These are phyloP conservation scores for Epichloe festucae DNA, from an alignment of 2,329 filamentous ascomycete species.

Conservation along the genomic window DNA sequence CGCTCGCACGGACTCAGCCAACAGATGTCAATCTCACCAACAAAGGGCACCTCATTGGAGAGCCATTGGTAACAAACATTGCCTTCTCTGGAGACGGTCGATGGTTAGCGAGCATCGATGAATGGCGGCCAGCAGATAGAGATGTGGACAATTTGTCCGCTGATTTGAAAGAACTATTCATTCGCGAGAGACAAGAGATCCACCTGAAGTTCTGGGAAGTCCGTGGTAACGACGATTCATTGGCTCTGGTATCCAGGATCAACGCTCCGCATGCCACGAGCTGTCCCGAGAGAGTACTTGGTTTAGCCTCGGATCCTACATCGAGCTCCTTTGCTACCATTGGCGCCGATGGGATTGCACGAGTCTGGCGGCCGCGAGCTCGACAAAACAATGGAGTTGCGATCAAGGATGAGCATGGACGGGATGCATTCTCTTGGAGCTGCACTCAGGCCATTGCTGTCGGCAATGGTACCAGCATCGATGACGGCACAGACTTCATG, in stretches of 20 bases:
- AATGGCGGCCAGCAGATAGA: slow-evolving; percentile 64
- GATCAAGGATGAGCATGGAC: slow-evolving; percentile 42
- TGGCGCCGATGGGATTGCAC: slow-evolving; percentile 65
- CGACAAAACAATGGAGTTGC: slow-evolving; percentile 56
- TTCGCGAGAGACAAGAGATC: slow-evolving; percentile 50
- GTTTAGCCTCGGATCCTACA: slow-evolving; percentile 57
- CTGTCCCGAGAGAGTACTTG: slow-evolving; percentile 49
- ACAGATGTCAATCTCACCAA: slow-evolving; percentile 68
- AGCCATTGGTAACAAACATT: slow-evolving; percentile 66
- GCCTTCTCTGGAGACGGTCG: slow-evolving; percentile 67
- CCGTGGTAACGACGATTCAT: slow-evolving; percentile 40
- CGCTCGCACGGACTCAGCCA: slow-evolving; percentile 74
- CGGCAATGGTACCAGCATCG: slow-evolving; percentile 35
- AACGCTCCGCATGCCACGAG: slow-evolving; percentile 64
- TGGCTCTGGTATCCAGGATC: slow-evolving; percentile 71
- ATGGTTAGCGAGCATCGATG: slow-evolving; percentile 86
- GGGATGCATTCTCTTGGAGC: slow-evolving; percentile 60
- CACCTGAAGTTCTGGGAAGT: slow-evolving; percentile 85
- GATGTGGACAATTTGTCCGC: slow-evolving; percentile 43
- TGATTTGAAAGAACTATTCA: slow-evolving; percentile 30
- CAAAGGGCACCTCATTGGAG: slow-evolving; percentile 56
- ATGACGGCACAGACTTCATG: slow-evolving; percentile 17
- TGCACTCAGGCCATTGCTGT: slow-evolving; percentile 48
- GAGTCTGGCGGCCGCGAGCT: slow-evolving; percentile 68
- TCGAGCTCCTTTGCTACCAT: slow-evolving; percentile 69